phyloP scores from a whole-genome alignment of 176 grass and related monocot species.

The Triticum urartu region DNA sequence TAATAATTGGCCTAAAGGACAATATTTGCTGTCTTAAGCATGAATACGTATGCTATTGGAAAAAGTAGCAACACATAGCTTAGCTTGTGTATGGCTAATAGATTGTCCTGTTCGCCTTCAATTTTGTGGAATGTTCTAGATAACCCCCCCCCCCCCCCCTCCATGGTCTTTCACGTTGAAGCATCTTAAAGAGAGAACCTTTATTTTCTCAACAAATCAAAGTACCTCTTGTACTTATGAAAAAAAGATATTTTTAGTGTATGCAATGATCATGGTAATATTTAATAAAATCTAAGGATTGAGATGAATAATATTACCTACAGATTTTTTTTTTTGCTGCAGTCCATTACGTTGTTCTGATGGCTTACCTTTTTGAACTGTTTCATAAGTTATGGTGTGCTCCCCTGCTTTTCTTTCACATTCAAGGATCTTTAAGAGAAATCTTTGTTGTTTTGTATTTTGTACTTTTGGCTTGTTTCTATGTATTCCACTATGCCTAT shows the following conservation, averaged over 20 bases:
- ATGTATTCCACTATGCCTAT: background rate
- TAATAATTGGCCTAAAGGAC: background rate
- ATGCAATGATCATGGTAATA: no score
- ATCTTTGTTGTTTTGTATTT: conserved; percentile 13
- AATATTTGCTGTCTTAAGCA: background rate
- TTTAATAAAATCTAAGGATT: no score
- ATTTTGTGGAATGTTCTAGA: background rate
- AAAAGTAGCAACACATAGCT: background rate
- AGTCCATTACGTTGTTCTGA: background rate
- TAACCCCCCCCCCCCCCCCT: background rate
- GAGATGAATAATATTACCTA: background rate
- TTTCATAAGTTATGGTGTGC: background rate
- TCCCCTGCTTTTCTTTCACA: conserved; percentile 11
- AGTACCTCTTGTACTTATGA: no score
- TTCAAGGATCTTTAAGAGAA: conserved; percentile 4
- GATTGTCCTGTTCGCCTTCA: background rate
- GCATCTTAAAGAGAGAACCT: background rate
- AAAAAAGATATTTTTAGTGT: no score
- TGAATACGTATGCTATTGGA: background rate
- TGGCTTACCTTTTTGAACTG: background rate
- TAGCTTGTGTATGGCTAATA: background rate
- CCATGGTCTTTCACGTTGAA: background rate
- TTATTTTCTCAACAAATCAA: no score
- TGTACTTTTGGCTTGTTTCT: conserved; percentile 9
- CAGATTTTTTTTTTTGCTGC: no score